Percentiles rank a stretch among this genome's conserved stretches.
These are phyloP conservation scores for Leptomonas seymouri DNA, from an alignment of 208 protist genomes.

Conservation along the genomic window DNA sequence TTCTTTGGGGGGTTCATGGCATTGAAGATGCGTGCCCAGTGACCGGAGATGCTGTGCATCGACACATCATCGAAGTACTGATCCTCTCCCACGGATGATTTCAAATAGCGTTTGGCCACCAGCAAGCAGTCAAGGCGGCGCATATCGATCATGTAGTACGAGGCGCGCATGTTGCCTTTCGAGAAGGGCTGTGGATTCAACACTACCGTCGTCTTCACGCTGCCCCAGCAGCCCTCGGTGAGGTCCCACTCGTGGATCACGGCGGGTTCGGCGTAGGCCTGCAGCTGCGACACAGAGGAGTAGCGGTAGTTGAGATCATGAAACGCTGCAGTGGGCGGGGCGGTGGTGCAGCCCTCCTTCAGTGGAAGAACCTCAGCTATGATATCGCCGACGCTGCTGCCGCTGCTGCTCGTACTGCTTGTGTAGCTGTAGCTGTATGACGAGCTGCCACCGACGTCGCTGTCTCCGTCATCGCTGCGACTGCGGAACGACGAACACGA, in stretches of 20 bases:
- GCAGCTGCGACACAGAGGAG: constrained; percentile 35
- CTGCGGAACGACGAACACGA: constrained; percentile 37
- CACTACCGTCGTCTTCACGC: constrained; percentile 66
- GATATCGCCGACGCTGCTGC: constrained; percentile 24
- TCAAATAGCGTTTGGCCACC: constrained; percentile 80
- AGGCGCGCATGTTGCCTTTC: constrained; percentile 81
- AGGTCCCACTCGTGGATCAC: constrained; percentile 81
- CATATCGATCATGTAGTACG: constrained; percentile 85
- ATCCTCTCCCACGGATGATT: constrained; percentile 46
- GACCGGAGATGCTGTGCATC: constrained; percentile 82
- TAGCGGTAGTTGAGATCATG: constrained; percentile 57
- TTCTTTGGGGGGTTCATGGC: constrained; percentile 57
- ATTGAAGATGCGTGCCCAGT: constrained; percentile 84
- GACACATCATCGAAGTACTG: constrained; percentile 89
- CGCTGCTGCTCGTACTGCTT: constrained; percentile 33
- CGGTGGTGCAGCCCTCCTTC: constrained; percentile 47
- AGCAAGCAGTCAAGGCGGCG: constrained; percentile 65
- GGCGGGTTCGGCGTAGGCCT: constrained; percentile 50
- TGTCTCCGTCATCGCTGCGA: constrained; percentile 29
- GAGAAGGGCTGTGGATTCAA: constrained; percentile 67
- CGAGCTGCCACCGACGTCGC: constrained; percentile 31
- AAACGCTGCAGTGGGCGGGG: constrained; percentile 51
- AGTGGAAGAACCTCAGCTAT: constrained; percentile 46
- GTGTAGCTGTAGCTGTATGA: constrained; percentile 34
- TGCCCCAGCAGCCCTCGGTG: constrained; percentile 58